phyloP scores from a whole-genome alignment of 345 rosid species.

The Abelmoschus esculentus region DNA sequence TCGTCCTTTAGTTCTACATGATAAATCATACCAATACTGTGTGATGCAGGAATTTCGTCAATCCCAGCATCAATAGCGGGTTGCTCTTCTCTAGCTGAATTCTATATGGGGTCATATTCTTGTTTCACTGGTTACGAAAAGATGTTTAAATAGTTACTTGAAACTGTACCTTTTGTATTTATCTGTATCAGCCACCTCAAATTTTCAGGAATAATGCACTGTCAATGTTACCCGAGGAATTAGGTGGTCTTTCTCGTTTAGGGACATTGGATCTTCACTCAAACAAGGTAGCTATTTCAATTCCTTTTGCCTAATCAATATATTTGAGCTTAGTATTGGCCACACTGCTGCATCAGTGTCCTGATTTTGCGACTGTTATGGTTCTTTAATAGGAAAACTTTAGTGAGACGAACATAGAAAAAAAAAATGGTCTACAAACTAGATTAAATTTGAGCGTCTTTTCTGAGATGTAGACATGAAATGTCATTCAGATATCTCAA shows the following conservation, averaged over 20 bases:
- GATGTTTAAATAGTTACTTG: slow-evolving; percentile 6
- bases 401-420: background rate
- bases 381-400: background rate
- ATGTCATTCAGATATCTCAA: background rate
- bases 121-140: slow-evolving; percentile 8
- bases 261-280: slow-evolving; percentile 87
- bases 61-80: slow-evolving; percentile 67
- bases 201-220: slow-evolving; percentile 61
- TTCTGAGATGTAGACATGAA: background rate
- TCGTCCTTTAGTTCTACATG: background rate
- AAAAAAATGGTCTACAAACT: background rate
- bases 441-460: background rate
- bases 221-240: slow-evolving; percentile 58
- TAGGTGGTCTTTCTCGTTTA: slow-evolving; percentile 55
- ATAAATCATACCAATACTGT: slow-evolving; percentile 2
- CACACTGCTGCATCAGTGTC: background rate
- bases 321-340: background rate
- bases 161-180: slow-evolving; percentile 13
- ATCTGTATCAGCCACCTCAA: slow-evolving; percentile 17
- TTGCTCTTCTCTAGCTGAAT: slow-evolving; percentile 74
- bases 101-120: slow-evolving; percentile 73
- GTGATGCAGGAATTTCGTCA: slow-evolving; percentile 49
- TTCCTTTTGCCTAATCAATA: slow-evolving; percentile 1
- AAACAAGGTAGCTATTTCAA: slow-evolving; percentile 51
- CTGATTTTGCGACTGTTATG: background rate